Evolutionary conservation across 805 yeast species (phyloP).

Genomic region (Kluyveromyces wickerhamii): DNA sequence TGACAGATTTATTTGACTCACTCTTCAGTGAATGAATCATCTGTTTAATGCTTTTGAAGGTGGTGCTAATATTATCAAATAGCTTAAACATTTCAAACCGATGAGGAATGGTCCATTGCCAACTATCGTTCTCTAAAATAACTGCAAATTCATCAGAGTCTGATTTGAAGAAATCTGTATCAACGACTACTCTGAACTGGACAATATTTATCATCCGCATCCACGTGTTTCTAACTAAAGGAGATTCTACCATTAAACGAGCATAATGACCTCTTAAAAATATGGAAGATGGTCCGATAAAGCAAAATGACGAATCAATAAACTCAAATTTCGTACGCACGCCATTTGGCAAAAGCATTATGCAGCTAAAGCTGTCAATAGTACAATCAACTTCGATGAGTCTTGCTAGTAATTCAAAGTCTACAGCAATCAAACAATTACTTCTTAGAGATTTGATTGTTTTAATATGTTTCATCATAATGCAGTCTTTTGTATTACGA

Average conservation of each 20-base stretch:
- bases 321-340: slow-evolving; percentile 43
- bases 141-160: slow-evolving; percentile 30
- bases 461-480: slow-evolving; percentile 22
- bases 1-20: slow-evolving; percentile 32
- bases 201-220: slow-evolving; percentile 38
- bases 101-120: slow-evolving; percentile 59
- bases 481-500: slow-evolving; percentile 18
- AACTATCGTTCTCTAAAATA: slow-evolving; percentile 33
- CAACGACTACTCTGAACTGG: slow-evolving; percentile 22
- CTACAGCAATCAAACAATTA: slow-evolving; percentile 9
- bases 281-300: slow-evolving; percentile 18
- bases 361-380: slow-evolving; percentile 18
- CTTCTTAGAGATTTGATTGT: slow-evolving; percentile 14
- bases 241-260: slow-evolving; percentile 46
- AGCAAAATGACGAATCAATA: slow-evolving; percentile 20
- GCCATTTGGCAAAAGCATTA: slow-evolving; percentile 38
- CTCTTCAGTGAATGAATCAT: slow-evolving; percentile 41
- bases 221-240: slow-evolving; percentile 41
- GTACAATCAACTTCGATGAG: slow-evolving; percentile 18
- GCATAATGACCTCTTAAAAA: slow-evolving; percentile 26
- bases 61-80: slow-evolving; percentile 69
- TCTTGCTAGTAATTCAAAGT: slow-evolving; percentile 17
- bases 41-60: slow-evolving; percentile 60
- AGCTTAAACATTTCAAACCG: slow-evolving; percentile 66
- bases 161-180: slow-evolving; percentile 21